Evolutionary conservation across 768 basidiomycete genomes (phyloP).

Genomic region (Lanmaoa rubissima): DNA sequence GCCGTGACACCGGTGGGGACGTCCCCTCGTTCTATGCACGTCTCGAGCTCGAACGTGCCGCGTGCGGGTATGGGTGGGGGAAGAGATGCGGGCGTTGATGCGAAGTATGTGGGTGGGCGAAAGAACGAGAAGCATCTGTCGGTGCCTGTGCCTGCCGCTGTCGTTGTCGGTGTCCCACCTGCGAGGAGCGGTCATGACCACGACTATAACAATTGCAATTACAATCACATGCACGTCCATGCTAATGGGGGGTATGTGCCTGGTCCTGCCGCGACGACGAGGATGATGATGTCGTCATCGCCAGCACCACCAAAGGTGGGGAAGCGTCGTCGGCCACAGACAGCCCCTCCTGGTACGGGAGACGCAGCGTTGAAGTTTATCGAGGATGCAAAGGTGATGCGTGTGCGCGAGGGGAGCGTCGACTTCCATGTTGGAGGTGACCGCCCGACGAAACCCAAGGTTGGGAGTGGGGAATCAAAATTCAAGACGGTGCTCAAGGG

Average conservation of each 20-base stretch:
- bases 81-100: not conserved
- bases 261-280: not conserved
- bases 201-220: not conserved
- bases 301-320: conserved; percentile 2
- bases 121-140: not conserved
- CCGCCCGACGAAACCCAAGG: not conserved
- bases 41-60: too few species aligned
- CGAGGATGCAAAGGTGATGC: conserved; percentile 5
- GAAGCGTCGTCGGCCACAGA: conserved; percentile 24
- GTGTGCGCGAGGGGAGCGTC: not conserved
- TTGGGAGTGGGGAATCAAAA: conserved; percentile 1
- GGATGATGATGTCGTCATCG: not conserved
- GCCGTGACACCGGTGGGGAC: too few species aligned
- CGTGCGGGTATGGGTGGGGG: not conserved
- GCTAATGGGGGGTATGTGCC: too few species aligned
- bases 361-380: conserved; percentile 15
- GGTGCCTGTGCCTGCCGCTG: not conserved
- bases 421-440: not conserved
- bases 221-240: not conserved
- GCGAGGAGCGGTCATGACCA: not conserved
- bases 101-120: not conserved
- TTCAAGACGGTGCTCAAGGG: conserved; percentile 20
- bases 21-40: too few species aligned
- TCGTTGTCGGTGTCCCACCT: not conserved
- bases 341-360: conserved; percentile 18